Evolutionary conservation across 2,329 filamentous ascomycete genomes (phyloP).

Genomic region (Dactylellina leptospora): DNA sequence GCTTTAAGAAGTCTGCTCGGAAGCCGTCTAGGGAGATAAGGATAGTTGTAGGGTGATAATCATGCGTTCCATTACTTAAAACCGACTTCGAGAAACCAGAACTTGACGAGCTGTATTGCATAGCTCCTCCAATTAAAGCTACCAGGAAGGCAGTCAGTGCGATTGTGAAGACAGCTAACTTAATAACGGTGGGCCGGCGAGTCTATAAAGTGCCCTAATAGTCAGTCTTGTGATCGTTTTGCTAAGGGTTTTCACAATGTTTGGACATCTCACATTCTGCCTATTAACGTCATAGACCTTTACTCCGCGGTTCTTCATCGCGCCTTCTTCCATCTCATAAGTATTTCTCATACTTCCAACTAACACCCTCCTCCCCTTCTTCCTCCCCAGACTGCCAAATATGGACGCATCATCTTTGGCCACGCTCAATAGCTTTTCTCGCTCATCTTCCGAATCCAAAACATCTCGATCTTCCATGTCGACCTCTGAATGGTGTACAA

Average conservation of each 20-base stretch:
- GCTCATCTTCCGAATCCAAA: conserved; percentile 78
- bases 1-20: conserved; percentile 87
- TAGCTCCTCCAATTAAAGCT: conserved; percentile 55
- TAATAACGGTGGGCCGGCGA: conserved; percentile 54
- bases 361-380: conserved; percentile 55
- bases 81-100: conserved; percentile 54
- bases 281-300: conserved; percentile 51
- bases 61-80: conserved; percentile 81
- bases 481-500: conserved; percentile 66
- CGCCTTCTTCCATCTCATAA: conserved; percentile 54
- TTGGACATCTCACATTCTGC: conserved; percentile 32
- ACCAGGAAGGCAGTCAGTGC: conserved; percentile 54
- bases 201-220: conserved; percentile 43
- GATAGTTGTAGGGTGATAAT: conserved; percentile 91
- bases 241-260: not conserved
- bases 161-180: conserved; percentile 50
- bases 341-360: conserved; percentile 55
- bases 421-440: conserved; percentile 67
- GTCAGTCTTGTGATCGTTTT: conserved; percentile 1
- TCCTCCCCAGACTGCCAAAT: conserved; percentile 56
- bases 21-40: conserved; percentile 95
- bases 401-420: conserved; percentile 52
- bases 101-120: conserved; percentile 53
- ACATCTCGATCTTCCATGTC: conserved; percentile 75
- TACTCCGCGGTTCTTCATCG: conserved; percentile 30